Percentiles rank a stretch among this genome's conserved stretches.
These are phyloP conservation scores for Beta lomatogona DNA, from an alignment of 179 eudicot genomes.

Conservation along the genomic window DNA sequence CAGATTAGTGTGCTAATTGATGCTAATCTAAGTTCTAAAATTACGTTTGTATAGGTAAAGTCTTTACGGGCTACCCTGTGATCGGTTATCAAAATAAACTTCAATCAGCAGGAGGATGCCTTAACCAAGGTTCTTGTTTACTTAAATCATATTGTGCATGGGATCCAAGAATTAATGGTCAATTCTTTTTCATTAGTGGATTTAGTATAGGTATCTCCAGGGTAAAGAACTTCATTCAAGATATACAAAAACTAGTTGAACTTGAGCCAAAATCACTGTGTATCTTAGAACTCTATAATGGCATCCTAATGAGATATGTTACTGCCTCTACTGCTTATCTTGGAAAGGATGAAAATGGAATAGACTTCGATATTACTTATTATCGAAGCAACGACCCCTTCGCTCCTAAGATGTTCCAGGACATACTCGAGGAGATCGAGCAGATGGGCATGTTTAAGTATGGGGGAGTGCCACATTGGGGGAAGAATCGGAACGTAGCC, in stretches of 20 bases:
- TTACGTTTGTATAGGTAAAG: conserved; percentile 30
- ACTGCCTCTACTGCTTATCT: conserved; percentile 65
- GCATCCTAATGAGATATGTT: conserved; percentile 70
- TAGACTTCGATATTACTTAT: conserved; percentile 72
- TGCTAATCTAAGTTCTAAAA: not conserved
- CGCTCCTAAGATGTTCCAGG: conserved; percentile 57
- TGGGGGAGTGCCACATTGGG: conserved; percentile 79
- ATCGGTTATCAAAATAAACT: conserved; percentile 63
- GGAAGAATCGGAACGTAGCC: conserved; percentile 72
- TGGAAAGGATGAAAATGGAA: conserved; percentile 59
- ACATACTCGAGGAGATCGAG: conserved; percentile 71
- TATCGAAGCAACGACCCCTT: conserved; percentile 66
- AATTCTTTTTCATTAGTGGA: conserved; percentile 52
- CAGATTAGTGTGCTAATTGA: not conserved
- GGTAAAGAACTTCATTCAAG: conserved; percentile 55
- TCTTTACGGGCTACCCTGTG: conserved; percentile 61
- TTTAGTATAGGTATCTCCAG: conserved; percentile 55
- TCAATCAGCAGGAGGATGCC: conserved; percentile 73
- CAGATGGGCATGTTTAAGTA: conserved; percentile 75
- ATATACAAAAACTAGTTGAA: conserved; percentile 52
- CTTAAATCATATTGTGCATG: conserved; percentile 57
- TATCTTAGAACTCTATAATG: conserved; percentile 55
- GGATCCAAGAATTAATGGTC: conserved; percentile 61
- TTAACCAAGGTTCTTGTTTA: conserved; percentile 29
- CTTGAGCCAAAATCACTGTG: conserved; percentile 60